Evolutionary conservation across 2,329 filamentous ascomycete genomes (phyloP).

Genomic region (Fusarium graminum): DNA sequence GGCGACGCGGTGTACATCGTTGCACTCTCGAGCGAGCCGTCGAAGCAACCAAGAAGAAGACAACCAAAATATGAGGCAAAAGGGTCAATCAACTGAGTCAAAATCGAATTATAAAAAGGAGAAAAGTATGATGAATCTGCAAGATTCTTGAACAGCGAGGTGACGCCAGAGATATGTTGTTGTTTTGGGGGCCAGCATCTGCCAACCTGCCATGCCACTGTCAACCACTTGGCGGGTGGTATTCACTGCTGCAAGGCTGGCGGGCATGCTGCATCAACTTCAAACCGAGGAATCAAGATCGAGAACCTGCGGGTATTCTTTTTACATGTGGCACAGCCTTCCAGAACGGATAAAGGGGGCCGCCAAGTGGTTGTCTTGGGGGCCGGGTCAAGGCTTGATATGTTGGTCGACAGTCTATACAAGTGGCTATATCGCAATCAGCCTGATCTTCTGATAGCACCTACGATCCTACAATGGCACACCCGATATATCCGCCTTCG

Average conservation of each 20-base stretch:
- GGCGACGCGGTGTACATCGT: constrained; percentile 3
- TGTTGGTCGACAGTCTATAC: not conserved
- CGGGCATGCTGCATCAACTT: constrained; percentile 23
- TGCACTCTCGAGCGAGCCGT: constrained; percentile 4
- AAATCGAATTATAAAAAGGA: not conserved
- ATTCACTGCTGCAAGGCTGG: constrained; percentile 24
- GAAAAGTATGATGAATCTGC: not conserved
- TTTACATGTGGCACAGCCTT: constrained; percentile 30
- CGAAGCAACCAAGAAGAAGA: not conserved
- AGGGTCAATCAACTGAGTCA: not conserved
- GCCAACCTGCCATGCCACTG: constrained; percentile 16
- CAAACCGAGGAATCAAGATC: not conserved
- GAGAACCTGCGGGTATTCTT: constrained; percentile 5
- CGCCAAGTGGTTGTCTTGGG: constrained; percentile 8
- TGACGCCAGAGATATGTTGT: constrained; percentile 5
- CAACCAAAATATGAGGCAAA: not conserved
- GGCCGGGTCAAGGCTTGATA: not conserved
- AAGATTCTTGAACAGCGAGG: not conserved
- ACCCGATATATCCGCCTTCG: not conserved
- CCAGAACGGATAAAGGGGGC: not conserved
- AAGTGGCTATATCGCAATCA: constrained; percentile 14
- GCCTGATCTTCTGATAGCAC: constrained; percentile 1
- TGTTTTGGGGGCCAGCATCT: not conserved
- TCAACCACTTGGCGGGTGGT: constrained; percentile 18
- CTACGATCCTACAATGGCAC: constrained; percentile 10